Evolutionary conservation across 805 yeast species (phyloP).

Genomic region (Zygotorulaspora chibaensis): DNA sequence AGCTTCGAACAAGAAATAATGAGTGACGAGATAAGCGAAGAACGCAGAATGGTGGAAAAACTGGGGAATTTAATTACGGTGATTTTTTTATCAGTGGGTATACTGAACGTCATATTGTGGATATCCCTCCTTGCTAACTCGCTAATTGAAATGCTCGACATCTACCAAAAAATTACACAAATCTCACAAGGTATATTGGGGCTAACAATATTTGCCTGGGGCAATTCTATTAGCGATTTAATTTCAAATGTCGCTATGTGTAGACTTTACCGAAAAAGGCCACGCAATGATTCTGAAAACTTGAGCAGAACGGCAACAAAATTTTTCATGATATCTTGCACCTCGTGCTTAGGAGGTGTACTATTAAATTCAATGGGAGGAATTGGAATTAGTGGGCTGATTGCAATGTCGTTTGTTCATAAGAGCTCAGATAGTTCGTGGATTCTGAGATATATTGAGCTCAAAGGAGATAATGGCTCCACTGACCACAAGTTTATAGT

Average conservation of each 20-base stretch:
- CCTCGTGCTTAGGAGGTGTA: conserved; percentile 95
- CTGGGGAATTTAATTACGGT: conserved; percentile 15
- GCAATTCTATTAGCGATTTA: conserved; percentile 90
- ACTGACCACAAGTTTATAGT: conserved; percentile 25
- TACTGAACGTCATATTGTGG: conserved; percentile 32
- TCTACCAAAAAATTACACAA: conserved; percentile 31
- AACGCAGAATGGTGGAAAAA: conserved; percentile 18
- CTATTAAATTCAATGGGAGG: conserved; percentile 75
- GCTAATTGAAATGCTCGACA: conserved; percentile 34
- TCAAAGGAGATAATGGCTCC: conserved; percentile 11
- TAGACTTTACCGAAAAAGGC: conserved; percentile 38
- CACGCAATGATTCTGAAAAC: conserved; percentile 19
- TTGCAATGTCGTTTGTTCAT: conserved; percentile 34
- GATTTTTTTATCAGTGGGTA: conserved; percentile 23
- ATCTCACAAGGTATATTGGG: conserved; percentile 84
- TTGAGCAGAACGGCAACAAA: conserved; percentile 42
- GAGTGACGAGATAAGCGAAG: conserved; percentile 12
- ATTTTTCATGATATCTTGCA: conserved; percentile 82
- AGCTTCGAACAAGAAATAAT: conserved; percentile 2
- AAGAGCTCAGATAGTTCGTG: conserved; percentile 20
- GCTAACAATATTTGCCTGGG: conserved; percentile 86
- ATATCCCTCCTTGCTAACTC: conserved; percentile 35
- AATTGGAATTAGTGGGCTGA: conserved; percentile 70
- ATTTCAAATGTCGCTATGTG: conserved; percentile 84
- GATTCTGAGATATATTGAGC: conserved; percentile 22